Conservation (phyloP, 768 basidiomycete species). For the Collybiopsis confluens region DNA sequence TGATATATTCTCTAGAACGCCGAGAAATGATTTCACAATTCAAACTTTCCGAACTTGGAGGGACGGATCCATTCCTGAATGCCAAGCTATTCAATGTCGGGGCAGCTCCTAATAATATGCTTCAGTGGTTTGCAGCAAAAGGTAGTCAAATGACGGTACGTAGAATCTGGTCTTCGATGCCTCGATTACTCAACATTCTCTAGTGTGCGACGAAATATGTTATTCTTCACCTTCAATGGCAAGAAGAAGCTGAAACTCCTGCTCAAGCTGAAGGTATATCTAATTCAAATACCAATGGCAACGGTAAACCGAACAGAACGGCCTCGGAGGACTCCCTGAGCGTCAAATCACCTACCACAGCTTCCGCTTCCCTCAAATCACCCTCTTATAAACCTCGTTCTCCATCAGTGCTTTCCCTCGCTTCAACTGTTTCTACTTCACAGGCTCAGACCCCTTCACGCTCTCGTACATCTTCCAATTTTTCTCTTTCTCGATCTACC, state of each 20-base stretch:
- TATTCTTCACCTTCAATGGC: conserved; percentile 84
- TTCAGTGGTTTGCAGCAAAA: conserved; percentile 93
- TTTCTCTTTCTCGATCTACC: conserved; percentile 52
- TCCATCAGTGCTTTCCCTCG: conserved; percentile 14
- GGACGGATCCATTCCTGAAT: conserved; percentile 59
- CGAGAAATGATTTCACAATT: conserved; percentile 93
- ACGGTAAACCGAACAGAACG: not conserved
- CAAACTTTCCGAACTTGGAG: conserved; percentile 76
- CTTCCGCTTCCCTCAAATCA: no score
- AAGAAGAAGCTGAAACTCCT: conserved; percentile 46
- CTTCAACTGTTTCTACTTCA: conserved; percentile 14
- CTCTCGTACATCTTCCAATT: conserved; percentile 44
- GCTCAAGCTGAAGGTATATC: not conserved
- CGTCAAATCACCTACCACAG: conserved; percentile 1
- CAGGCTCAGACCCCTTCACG: conserved; percentile 29
- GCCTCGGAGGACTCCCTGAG: not conserved
- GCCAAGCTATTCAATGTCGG: conserved; percentile 75
- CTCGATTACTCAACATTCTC: not conserved
- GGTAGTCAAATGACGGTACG: conserved; percentile 86
- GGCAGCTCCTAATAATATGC: conserved; percentile 79
- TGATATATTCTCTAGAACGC: conserved; percentile 31
- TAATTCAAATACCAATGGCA: not conserved
- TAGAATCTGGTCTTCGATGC: conserved; percentile 3
- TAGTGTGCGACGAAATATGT: conserved; percentile 88
- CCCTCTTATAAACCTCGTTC: conserved; percentile 11